Conservation (phyloP, 2,329 filamentous ascomycete species). For the Remersonia thermophila region DNA sequence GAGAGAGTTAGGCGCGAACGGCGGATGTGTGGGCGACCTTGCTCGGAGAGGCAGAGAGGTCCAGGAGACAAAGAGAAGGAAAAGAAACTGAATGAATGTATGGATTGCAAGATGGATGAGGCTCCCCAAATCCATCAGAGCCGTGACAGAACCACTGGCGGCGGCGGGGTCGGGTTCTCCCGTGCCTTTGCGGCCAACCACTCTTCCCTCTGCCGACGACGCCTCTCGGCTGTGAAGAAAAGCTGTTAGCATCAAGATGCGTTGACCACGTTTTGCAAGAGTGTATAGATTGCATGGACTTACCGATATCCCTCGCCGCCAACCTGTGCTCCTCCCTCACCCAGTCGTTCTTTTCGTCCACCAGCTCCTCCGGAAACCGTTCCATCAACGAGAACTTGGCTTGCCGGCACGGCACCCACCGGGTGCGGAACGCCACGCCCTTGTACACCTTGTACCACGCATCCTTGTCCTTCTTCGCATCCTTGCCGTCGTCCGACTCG, state of each 20-base stretch:
- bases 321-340: constrained; percentile 10
- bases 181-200: constrained; percentile 5
- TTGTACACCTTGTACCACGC: constrained; percentile 5
- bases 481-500: neutral
- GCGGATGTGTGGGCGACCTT: too few relatives aligned
- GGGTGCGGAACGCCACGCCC: constrained; percentile 6
- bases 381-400: constrained; percentile 4
- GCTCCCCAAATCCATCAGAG: too few relatives aligned
- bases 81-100: neutral
- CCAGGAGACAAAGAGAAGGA: too few relatives aligned
- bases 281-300: neutral
- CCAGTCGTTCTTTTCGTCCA: constrained; percentile 11
- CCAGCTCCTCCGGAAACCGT: constrained; percentile 12
- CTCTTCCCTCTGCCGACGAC: constrained; percentile 9
- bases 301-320: constrained; percentile 6
- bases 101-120: too few relatives aligned
- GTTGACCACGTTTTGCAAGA: too few relatives aligned
- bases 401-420: constrained; percentile 5
- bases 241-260: neutral
- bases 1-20: too few relatives aligned
- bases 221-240: constrained; percentile 6
- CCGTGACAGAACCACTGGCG: too few relatives aligned
- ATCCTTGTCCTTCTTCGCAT: neutral
- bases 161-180: too few relatives aligned
- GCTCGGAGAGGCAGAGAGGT: too few relatives aligned